A percentile compares a stretch with the other conserved stretches of the same genome.
phyloP scores from a whole-genome alignment of 768 basidiomycete species.

The Boletales sp. region DNA sequence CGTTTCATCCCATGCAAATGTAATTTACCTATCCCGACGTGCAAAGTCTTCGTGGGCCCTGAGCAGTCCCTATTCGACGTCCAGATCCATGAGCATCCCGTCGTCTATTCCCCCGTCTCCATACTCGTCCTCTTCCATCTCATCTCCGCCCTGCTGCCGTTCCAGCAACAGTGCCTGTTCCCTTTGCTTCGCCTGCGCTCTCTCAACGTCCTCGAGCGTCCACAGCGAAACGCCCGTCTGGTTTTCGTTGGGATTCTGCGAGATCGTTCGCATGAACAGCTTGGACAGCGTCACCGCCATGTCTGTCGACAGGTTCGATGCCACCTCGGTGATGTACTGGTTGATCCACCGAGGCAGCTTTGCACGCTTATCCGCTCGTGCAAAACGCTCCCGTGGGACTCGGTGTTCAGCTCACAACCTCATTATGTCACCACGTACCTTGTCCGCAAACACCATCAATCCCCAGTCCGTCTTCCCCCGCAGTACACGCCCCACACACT shows the following conservation, averaged over 20 bases:
- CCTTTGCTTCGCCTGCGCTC: conserved; percentile 78
- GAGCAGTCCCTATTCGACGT: conserved; percentile 26
- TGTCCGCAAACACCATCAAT: conserved; percentile 98
- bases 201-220: conserved; percentile 89
- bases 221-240: conserved; percentile 93
- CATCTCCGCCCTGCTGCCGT: conserved; percentile 17
- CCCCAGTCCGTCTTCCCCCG: conserved; percentile 99
- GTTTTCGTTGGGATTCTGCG: conserved; percentile 95
- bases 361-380: conserved; percentile 87
- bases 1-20: no score
- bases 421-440: conserved; percentile 46
- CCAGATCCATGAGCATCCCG: conserved; percentile 55
- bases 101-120: conserved; percentile 66
- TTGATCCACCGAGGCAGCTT: conserved; percentile 99
- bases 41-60: no score
- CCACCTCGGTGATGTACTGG: conserved; percentile 98
- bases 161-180: conserved; percentile 49
- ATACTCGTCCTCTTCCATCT: conserved; percentile 55
- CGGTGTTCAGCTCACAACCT: neutral
- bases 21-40: no score
- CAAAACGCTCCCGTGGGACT: conserved; percentile 65
- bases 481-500: conserved; percentile 96
- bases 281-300: conserved; percentile 95
- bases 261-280: conserved; percentile 97
- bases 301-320: conserved; percentile 96